phyloP scores from a whole-genome alignment of 1,284 basidiomycete genomes.

The Ustilago cynodontis region DNA sequence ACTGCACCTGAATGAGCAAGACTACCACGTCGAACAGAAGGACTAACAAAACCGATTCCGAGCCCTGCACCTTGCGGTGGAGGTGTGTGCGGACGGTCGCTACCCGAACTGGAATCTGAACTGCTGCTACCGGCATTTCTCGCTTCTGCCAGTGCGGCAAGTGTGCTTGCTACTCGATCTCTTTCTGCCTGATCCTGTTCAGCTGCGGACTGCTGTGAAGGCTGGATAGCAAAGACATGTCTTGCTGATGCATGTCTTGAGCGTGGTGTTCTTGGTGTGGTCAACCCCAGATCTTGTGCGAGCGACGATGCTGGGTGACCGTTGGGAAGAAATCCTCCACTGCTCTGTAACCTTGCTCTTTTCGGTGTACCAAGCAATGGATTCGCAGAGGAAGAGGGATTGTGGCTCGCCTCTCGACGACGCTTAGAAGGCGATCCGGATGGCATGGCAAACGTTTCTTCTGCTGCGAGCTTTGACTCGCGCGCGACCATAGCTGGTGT shows the following conservation, averaged over 20 bases:
- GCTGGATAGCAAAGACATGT: constrained; percentile 19
- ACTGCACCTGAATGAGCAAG: constrained; percentile 10
- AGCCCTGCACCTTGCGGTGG: constrained; percentile 17
- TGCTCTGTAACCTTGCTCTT: constrained; percentile 33
- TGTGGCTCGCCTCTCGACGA: constrained; percentile 34
- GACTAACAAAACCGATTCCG: constrained; percentile 26
- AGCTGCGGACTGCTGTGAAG: neutral
- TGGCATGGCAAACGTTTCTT: constrained; percentile 29
- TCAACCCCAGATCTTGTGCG: constrained; percentile 55
- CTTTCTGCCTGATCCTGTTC: constrained; percentile 49
- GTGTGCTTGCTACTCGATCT: constrained; percentile 45
- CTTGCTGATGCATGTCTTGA: constrained; percentile 42
- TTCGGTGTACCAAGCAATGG: constrained; percentile 24
- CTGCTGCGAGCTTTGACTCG: constrained; percentile 31
- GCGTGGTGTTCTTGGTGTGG: constrained; percentile 45
- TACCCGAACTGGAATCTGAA: constrained; percentile 31
- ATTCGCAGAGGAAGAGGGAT: constrained; percentile 8
- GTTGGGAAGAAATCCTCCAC: constrained; percentile 50
- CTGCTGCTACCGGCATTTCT: constrained; percentile 20
- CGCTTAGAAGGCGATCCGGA: constrained; percentile 38
- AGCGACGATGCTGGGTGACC: constrained; percentile 60
- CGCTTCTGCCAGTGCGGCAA: constrained; percentile 39
- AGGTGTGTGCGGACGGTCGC: constrained; percentile 24
- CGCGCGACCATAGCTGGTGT: constrained; percentile 45
- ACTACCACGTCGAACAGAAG: constrained; percentile 13